These are phyloP conservation scores for Periconia sp. DNA, from an alignment of 2,329 filamentous ascomycete genomes.

Conservation along the genomic window DNA sequence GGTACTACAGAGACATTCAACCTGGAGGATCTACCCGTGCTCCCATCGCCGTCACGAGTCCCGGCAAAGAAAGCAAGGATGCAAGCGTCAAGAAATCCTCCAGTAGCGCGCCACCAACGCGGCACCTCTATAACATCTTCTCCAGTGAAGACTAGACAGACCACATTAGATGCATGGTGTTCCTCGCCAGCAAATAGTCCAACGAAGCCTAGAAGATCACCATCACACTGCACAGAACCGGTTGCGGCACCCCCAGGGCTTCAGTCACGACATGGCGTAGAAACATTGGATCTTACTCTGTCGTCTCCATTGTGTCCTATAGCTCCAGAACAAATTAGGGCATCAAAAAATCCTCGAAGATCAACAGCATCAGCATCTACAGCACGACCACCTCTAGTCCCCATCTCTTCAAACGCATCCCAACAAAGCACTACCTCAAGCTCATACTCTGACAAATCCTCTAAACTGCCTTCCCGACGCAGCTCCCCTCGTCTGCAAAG, in stretches of 20 bases:
- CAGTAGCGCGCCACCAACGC: slow-evolving; percentile 10
- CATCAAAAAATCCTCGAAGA: slow-evolving; percentile 5
- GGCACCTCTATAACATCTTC: slow-evolving; percentile 22
- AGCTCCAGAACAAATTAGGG: slow-evolving; percentile 2
- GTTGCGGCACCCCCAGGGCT: slow-evolving; percentile 24
- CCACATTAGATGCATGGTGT: slow-evolving; percentile 39
- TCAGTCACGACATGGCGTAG: slow-evolving; percentile 19
- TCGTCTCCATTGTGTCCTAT: slow-evolving; percentile 23
- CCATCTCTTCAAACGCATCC: slow-evolving; percentile 35
- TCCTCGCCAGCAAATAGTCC: slow-evolving; percentile 26
- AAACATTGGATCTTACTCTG: slow-evolving; percentile 39
- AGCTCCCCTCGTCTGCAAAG: slow-evolving; percentile 31
- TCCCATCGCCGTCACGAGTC: slow-evolving; percentile 30
- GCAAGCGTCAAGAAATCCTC: slow-evolving; percentile 7
- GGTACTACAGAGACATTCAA: slow-evolving; percentile 36
- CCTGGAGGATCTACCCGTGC: slow-evolving; percentile 27
- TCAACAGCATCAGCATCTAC: slow-evolving; percentile 7
- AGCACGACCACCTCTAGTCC: slow-evolving; percentile 29
- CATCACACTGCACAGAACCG: slow-evolving; percentile 11
- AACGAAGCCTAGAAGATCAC: slow-evolving; percentile 20
- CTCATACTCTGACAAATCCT: not conserved
- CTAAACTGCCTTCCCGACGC: slow-evolving; percentile 11
- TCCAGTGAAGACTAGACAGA: slow-evolving; percentile 30
- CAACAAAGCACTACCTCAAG: slow-evolving; percentile 2
- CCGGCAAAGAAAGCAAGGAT: slow-evolving; percentile 32